phyloP scores from a whole-genome alignment of 768 basidiomycete genomes.

The Rhizopogon vulgaris region DNA sequence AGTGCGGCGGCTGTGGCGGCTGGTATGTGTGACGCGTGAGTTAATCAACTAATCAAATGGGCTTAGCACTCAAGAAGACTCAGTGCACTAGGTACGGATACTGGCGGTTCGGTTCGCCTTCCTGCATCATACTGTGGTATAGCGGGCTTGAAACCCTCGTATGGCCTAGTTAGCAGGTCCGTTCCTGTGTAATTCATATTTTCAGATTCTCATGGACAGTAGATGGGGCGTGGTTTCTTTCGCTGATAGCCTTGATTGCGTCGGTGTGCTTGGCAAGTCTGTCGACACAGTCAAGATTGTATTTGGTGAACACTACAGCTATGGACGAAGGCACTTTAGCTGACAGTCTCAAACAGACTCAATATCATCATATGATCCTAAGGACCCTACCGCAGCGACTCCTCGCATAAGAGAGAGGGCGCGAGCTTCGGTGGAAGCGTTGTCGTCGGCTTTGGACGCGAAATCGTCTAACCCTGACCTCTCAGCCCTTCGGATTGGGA shows the following conservation, averaged over 20 bases:
- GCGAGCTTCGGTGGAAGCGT: slow-evolving; percentile 18
- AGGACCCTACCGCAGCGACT: slow-evolving; percentile 71
- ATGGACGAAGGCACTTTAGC: not conserved
- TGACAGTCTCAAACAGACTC: slow-evolving; percentile 19
- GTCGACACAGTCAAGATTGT: slow-evolving; percentile 44
- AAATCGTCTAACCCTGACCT: slow-evolving; percentile 21
- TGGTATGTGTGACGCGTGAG: slow-evolving; percentile 79
- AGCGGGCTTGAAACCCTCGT: slow-evolving; percentile 91
- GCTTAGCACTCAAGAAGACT: not conserved
- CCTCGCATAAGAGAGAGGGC: slow-evolving; percentile 31
- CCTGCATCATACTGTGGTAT: slow-evolving; percentile 94
- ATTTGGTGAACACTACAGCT: slow-evolving; percentile 49
- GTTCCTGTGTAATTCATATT: slow-evolving; percentile 8
- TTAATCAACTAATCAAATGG: slow-evolving; percentile 9
- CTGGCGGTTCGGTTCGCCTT: slow-evolving; percentile 88
- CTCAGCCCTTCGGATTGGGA: slow-evolving; percentile 59
- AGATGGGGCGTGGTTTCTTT: slow-evolving; percentile 92
- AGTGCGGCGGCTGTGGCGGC: slow-evolving; percentile 91
- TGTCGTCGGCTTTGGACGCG: not conserved
- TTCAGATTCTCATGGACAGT: slow-evolving; percentile 3
- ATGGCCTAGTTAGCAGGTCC: slow-evolving; percentile 84
- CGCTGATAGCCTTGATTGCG: slow-evolving; percentile 92
- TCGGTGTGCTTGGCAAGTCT: slow-evolving; percentile 68
- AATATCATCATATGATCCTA: slow-evolving; percentile 45
- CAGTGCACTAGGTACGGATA: slow-evolving; percentile 91